Evolutionary conservation across 192 early-diverging fungal species (phyloP).

Genomic region (Linnemannia elongata): DNA sequence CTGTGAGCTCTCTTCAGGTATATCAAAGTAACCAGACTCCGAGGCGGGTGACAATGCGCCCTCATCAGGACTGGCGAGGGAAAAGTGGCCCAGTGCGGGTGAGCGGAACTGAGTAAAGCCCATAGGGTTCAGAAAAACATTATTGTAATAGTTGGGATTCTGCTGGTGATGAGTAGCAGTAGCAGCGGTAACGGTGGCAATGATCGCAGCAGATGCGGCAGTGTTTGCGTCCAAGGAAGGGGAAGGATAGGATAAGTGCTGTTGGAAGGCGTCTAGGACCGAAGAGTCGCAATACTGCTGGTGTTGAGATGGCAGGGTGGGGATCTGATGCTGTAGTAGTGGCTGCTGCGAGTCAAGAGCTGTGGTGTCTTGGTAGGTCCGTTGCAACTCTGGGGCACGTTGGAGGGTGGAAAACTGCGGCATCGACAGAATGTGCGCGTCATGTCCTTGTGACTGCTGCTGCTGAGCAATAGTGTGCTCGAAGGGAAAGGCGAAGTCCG

Average conservation of each 20-base stretch:
- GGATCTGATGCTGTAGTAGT: not conserved
- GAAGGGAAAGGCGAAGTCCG: not conserved
- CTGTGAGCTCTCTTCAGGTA: not conserved
- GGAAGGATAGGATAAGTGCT: not conserved
- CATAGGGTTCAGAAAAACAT: not conserved
- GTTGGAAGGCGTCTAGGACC: not conserved
- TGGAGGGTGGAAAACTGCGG: not conserved
- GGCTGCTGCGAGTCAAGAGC: not conserved
- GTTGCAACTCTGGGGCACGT: not conserved
- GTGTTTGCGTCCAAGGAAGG: not conserved
- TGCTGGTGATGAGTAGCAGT: not conserved
- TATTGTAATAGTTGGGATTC: no score
- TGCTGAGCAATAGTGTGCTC: not conserved
- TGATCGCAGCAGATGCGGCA: not conserved
- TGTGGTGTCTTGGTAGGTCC: not conserved
- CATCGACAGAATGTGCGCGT: not conserved
- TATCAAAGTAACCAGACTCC: not conserved
- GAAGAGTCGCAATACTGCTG: not conserved
- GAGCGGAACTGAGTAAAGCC: not conserved
- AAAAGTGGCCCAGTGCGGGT: not conserved
- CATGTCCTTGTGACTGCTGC: not conserved
- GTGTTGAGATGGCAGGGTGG: not conserved
- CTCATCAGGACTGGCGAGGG: conserved; percentile 3
- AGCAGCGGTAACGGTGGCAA: not conserved
- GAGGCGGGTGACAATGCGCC: not conserved